Evolutionary conservation across 768 basidiomycete species (phyloP).

Genomic region (Kwoniella europaea): DNA sequence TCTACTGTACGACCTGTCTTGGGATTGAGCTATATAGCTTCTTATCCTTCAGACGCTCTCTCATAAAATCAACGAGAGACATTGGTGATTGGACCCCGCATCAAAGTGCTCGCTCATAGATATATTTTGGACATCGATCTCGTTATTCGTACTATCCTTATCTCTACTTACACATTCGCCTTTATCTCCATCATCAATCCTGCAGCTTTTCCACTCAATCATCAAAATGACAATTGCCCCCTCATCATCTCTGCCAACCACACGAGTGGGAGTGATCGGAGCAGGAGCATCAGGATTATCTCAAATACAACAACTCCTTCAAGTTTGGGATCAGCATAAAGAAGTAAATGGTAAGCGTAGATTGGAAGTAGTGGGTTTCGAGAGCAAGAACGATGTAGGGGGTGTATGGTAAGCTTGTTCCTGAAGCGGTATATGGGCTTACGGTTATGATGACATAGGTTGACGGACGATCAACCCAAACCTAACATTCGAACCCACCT

Average conservation of each 20-base stretch:
- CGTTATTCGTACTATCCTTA: not conserved
- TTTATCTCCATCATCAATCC: not conserved
- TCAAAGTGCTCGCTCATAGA: not conserved
- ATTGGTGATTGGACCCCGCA: not conserved
- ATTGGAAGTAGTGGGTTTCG: constrained; percentile 48
- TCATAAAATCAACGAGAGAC: too few relatives aligned
- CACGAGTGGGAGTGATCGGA: constrained; percentile 51
- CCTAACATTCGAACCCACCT: constrained; percentile 13
- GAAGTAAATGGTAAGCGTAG: constrained; percentile 20
- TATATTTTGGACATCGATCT: not conserved
- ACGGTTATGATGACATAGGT: not conserved
- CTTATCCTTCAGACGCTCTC: too few relatives aligned
- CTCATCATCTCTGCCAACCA: not conserved
- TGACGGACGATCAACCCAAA: constrained; percentile 23
- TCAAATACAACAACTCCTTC: constrained; percentile 38
- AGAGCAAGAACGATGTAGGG: constrained; percentile 44
- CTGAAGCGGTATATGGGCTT: not conserved
- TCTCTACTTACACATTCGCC: not conserved
- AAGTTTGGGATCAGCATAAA: constrained; percentile 36
- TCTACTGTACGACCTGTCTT: not conserved
- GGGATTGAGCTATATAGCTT: too few relatives aligned
- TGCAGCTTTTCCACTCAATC: not conserved
- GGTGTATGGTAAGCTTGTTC: constrained; percentile 48
- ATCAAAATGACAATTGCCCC: not conserved
- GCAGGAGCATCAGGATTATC: constrained; percentile 51